Conservation (phyloP, 2,329 filamentous ascomycete species). For the Pestalotiopsis sp. region DNA sequence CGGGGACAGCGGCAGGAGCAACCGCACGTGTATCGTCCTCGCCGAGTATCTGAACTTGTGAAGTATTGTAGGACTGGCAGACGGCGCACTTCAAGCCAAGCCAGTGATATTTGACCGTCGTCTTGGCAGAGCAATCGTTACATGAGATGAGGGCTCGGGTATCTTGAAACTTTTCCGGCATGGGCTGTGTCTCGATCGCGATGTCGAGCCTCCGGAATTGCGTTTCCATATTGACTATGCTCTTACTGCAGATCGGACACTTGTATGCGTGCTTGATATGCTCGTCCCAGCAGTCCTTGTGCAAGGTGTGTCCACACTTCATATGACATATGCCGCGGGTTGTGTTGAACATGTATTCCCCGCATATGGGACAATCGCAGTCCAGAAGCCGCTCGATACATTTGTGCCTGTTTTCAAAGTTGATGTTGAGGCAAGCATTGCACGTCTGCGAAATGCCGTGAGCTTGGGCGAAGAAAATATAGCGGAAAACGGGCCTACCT, state of each 20-base stretch:
- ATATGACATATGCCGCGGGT: slow-evolving; percentile 89
- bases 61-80: slow-evolving; percentile 72
- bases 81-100: slow-evolving; percentile 85
- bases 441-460: slow-evolving; percentile 63
- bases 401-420: slow-evolving; percentile 81
- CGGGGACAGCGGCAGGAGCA: slow-evolving; percentile 21
- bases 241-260: slow-evolving; percentile 95
- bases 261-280: slow-evolving; percentile 92
- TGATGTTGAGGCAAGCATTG: slow-evolving; percentile 91
- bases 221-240: slow-evolving; percentile 95
- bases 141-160: slow-evolving; percentile 85
- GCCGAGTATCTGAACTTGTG: slow-evolving; percentile 64
- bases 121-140: slow-evolving; percentile 92
- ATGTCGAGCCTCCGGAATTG: slow-evolving; percentile 91
- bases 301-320: slow-evolving; percentile 94
- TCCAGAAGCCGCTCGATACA: slow-evolving; percentile 95
- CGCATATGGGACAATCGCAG: slow-evolving; percentile 95
- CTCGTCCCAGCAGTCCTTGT: slow-evolving; percentile 84
- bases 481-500: slow-evolving; percentile 56
- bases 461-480: slow-evolving; percentile 3
- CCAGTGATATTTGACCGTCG: slow-evolving; percentile 90
- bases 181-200: slow-evolving; percentile 85
- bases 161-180: slow-evolving; percentile 82
- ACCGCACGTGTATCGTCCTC: slow-evolving; percentile 25
- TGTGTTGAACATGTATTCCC: slow-evolving; percentile 95